A percentile compares a stretch with the other conserved stretches of the same genome.
Conservation (phyloP, 176 grass and related monocot genomes). For the bread wheat (Triticum aestivum) region DNA sequence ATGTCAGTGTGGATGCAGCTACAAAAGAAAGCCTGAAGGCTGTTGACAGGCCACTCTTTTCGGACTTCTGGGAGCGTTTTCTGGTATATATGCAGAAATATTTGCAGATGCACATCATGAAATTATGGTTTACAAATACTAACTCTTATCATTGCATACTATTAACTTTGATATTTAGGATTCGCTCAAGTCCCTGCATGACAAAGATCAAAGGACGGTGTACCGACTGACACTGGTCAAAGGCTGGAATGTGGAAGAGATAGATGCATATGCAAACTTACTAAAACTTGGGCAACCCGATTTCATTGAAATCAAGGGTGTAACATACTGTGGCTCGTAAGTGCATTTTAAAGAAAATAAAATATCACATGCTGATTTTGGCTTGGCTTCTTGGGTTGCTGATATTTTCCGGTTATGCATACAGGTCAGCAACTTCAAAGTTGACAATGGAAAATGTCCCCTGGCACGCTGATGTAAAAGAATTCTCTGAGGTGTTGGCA, state of each 20-base stretch:
- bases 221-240: conserved; percentile 96
- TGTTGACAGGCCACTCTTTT: conserved; percentile 90
- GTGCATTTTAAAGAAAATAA: conserved; percentile 19
- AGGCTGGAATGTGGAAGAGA: conserved; percentile 95
- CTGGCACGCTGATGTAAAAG: conserved; percentile 91
- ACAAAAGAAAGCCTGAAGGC: conserved; percentile 97
- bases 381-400: neutral
- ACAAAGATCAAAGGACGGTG: conserved; percentile 88
- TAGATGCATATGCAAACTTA: conserved; percentile 88
- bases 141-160: neutral
- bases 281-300: conserved; percentile 77
- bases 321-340: conserved; percentile 97
- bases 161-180: conserved; percentile 35
- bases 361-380: neutral
- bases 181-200: conserved; percentile 77
- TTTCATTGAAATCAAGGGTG: conserved; percentile 98
- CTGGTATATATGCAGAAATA: conserved; percentile 50
- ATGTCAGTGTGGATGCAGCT: conserved; percentile 93
- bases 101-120: conserved; percentile 4
- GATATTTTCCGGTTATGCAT: conserved; percentile 7
- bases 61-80: conserved; percentile 98
- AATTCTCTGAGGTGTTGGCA: conserved; percentile 84
- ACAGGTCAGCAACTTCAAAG: conserved; percentile 88
- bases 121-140: conserved; percentile 27
- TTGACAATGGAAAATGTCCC: conserved; percentile 99